These are phyloP conservation scores for Blastobotrys aristatus DNA, from an alignment of 1,139 yeast species.

Conservation along the genomic window DNA sequence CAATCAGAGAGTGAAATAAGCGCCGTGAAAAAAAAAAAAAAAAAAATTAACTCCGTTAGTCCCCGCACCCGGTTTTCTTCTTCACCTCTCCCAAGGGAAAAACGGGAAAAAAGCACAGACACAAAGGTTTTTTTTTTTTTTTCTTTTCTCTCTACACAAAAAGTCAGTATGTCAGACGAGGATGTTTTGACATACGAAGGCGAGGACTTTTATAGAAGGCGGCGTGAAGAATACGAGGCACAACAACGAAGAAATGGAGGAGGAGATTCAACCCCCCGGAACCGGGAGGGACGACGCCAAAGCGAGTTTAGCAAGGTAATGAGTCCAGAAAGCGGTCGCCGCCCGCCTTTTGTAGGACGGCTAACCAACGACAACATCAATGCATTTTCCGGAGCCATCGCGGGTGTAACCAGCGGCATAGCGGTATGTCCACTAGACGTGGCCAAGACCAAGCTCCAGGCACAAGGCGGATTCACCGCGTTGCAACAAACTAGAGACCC, in stretches of 20 bases:
- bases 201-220: slow-evolving; percentile 9
- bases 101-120: background rate
- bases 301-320: background rate
- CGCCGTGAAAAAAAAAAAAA: background rate
- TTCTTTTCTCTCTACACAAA: background rate
- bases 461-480: slow-evolving; percentile 64
- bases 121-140: too few relatives aligned
- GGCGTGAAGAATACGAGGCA: background rate
- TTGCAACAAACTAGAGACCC: slow-evolving; percentile 15
- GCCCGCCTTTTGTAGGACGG: background rate
- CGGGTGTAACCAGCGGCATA: slow-evolving; percentile 87
- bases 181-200: slow-evolving; percentile 13
- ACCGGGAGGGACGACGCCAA: background rate
- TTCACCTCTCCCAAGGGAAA: background rate
- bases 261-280: too few relatives aligned
- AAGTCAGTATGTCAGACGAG: slow-evolving; percentile 14
- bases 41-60: too few relatives aligned
- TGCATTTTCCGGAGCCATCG: slow-evolving; percentile 78
- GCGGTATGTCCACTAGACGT: slow-evolving; percentile 92
- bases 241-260: background rate
- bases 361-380: slow-evolving; percentile 40
- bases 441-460: slow-evolving; percentile 89
- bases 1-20: too few relatives aligned
- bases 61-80: too few relatives aligned
- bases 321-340: background rate